Percentiles rank a stretch among this genome's conserved stretches.
Evolutionary conservation across 495 filamentous ascomycete species (phyloP).

Genomic region (Talaromyces proteolyticus): DNA sequence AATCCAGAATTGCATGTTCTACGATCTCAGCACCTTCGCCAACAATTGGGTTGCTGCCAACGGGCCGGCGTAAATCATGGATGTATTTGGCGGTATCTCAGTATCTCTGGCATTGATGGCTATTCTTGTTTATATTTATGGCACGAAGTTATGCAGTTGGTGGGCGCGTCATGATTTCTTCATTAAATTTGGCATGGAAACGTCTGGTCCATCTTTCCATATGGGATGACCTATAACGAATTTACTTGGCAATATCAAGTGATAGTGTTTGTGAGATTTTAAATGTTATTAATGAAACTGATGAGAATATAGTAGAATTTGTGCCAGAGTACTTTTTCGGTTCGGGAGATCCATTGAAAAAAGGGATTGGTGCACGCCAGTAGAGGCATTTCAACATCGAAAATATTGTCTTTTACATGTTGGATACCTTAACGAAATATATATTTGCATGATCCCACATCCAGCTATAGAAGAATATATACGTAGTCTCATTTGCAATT

Average conservation of each 20-base stretch:
- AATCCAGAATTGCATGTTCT: constrained; percentile 39
- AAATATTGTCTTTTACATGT: too few relatives aligned
- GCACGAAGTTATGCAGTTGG: constrained; percentile 1
- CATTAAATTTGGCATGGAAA: constrained; percentile 18
- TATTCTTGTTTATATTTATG: neutral
- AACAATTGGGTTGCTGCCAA: constrained; percentile 41
- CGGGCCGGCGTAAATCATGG: constrained; percentile 41
- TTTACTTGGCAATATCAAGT: neutral
- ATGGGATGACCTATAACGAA: neutral
- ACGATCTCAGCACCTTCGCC: constrained; percentile 48
- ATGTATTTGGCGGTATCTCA: constrained; percentile 33
- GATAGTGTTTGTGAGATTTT: neutral
- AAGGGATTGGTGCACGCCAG: too few relatives aligned
- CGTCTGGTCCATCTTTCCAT: constrained; percentile 1
- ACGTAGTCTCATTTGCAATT: too few relatives aligned
- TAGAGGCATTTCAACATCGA: too few relatives aligned
- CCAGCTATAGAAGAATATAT: too few relatives aligned
- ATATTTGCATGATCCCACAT: too few relatives aligned
- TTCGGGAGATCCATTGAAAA: too few relatives aligned
- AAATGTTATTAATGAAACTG: too few relatives aligned
- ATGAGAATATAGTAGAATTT: too few relatives aligned
- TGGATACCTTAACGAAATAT: too few relatives aligned
- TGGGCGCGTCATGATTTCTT: constrained; percentile 1
- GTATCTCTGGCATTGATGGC: neutral
- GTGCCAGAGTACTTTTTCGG: too few relatives aligned